Percentiles rank a stretch among this genome's conserved stretches.
phyloP scores from a whole-genome alignment of 2,329 filamentous ascomycete species.

The Plenodomus lindquistii region DNA sequence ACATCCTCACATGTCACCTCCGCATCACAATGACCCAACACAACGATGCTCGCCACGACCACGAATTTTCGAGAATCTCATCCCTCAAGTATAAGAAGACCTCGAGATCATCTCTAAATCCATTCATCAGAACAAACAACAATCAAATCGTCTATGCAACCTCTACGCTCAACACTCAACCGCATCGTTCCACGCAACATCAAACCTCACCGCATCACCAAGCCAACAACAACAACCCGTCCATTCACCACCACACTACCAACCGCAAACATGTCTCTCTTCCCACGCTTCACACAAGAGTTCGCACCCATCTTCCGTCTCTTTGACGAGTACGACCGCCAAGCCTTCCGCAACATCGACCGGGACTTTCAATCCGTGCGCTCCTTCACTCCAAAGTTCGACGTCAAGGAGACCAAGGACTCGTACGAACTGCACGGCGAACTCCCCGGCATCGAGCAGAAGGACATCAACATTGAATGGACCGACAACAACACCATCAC shows the following conservation, averaged over 20 bases:
- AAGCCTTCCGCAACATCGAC: slow-evolving; percentile 33
- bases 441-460: slow-evolving; percentile 74
- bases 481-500: slow-evolving; percentile 73
- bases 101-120: slow-evolving; percentile 6
- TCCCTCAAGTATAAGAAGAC: slow-evolving; percentile 34
- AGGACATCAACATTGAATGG: slow-evolving; percentile 78
- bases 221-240: slow-evolving; percentile 24
- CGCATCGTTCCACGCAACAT: slow-evolving; percentile 37
- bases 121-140: slow-evolving; percentile 34
- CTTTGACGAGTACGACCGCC: slow-evolving; percentile 52
- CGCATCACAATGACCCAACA: slow-evolving; percentile 10
- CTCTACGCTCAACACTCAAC: slow-evolving; percentile 38
- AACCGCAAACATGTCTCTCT: slow-evolving; percentile 44
- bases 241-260: slow-evolving; percentile 25
- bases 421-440: slow-evolving; percentile 79
- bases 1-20: slow-evolving; percentile 20
- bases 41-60: slow-evolving; percentile 5
- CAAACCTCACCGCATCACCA: slow-evolving; percentile 27
- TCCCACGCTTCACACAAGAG: slow-evolving; percentile 47
- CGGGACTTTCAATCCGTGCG: slow-evolving; percentile 41
- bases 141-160: slow-evolving; percentile 41
- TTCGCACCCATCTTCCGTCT: slow-evolving; percentile 53
- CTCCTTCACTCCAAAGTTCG: slow-evolving; percentile 76
- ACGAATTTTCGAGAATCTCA: slow-evolving; percentile 34
- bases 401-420: slow-evolving; percentile 70